These are phyloP conservation scores for Eucalyptus paniculata DNA, from an alignment of 345 rosid genomes.

Conservation along the genomic window DNA sequence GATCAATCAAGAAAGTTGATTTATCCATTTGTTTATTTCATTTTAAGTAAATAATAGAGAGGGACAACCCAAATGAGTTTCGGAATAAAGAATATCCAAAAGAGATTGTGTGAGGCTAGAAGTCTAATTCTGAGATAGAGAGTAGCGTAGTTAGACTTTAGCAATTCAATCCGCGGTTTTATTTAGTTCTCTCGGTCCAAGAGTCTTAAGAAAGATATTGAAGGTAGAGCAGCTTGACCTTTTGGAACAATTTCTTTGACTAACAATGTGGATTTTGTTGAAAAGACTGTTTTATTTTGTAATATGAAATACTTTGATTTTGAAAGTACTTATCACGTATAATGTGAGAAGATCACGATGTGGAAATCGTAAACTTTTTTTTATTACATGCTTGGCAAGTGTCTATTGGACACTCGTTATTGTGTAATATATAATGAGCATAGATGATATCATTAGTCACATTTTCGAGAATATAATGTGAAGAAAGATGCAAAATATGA, in stretches of 20 bases:
- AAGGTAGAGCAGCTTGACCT: no score
- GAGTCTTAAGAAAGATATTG: no score
- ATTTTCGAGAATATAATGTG: background rate
- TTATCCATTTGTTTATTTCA: background rate
- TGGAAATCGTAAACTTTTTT: background rate
- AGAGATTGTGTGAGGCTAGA: no score
- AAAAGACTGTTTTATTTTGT: background rate
- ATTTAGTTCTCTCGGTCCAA: no score
- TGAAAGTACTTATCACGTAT: background rate
- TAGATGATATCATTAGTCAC: background rate
- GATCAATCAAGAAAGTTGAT: rapidly evolving
- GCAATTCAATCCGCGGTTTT: rapidly evolving
- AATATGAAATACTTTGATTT: background rate
- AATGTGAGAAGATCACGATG: background rate
- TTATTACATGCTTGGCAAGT: background rate
- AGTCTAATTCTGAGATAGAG: no score
- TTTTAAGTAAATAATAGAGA: no score
- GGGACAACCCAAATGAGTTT: no score
- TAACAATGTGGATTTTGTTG: background rate
- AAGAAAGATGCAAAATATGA: background rate
- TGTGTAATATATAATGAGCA: background rate
- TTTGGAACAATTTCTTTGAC: no score
- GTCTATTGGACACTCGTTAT: background rate
- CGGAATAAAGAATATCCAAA: no score
- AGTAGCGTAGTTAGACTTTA: no score